A percentile compares a stretch with the other conserved stretches of the same genome.
These are phyloP conservation scores for Jamesozyma jinghongensis DNA, from an alignment of 805 yeast genomes.

Conservation along the genomic window DNA sequence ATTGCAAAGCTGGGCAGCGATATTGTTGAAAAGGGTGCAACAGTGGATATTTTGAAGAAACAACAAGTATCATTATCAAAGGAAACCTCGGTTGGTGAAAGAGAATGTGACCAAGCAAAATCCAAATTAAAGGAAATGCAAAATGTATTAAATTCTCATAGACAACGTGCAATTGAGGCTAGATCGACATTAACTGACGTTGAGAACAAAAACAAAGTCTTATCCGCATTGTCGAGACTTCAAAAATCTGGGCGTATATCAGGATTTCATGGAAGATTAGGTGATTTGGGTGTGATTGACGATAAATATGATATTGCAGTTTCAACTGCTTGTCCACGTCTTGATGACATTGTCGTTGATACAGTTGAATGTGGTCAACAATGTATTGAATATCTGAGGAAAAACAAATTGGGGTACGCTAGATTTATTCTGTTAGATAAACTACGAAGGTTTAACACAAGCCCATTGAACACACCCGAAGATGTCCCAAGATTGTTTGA, in stretches of 20 bases:
- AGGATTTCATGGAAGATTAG: slow-evolving; percentile 86
- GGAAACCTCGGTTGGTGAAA: slow-evolving; percentile 51
- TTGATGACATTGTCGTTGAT: slow-evolving; percentile 91
- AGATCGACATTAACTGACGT: slow-evolving; percentile 44
- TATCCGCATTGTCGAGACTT: slow-evolving; percentile 56
- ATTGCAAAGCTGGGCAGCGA: slow-evolving; percentile 39
- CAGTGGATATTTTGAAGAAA: slow-evolving; percentile 36
- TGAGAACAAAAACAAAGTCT: slow-evolving; percentile 66
- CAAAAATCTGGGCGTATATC: slow-evolving; percentile 71
- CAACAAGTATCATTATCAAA: slow-evolving; percentile 42
- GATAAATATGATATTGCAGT: slow-evolving; percentile 85
- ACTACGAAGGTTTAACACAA: slow-evolving; percentile 52
- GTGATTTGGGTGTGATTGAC: slow-evolving; percentile 87
- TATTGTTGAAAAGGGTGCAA: slow-evolving; percentile 42
- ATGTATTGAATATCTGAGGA: slow-evolving; percentile 75
- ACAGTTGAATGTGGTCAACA: slow-evolving; percentile 59
- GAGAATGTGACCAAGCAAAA: slow-evolving; percentile 44
- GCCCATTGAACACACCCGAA: slow-evolving; percentile 59
- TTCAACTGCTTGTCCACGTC: slow-evolving; percentile 86
- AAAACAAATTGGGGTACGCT: slow-evolving; percentile 80
- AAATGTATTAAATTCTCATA: slow-evolving; percentile 39
- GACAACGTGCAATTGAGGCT: slow-evolving; percentile 64
- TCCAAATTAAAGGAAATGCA: slow-evolving; percentile 46
- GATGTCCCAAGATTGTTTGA: slow-evolving; percentile 79
- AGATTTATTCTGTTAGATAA: slow-evolving; percentile 74